A percentile compares a stretch with the other conserved stretches of the same genome.
Conservation (phyloP, 345 rosid species). For the Corchorus olitorius region DNA sequence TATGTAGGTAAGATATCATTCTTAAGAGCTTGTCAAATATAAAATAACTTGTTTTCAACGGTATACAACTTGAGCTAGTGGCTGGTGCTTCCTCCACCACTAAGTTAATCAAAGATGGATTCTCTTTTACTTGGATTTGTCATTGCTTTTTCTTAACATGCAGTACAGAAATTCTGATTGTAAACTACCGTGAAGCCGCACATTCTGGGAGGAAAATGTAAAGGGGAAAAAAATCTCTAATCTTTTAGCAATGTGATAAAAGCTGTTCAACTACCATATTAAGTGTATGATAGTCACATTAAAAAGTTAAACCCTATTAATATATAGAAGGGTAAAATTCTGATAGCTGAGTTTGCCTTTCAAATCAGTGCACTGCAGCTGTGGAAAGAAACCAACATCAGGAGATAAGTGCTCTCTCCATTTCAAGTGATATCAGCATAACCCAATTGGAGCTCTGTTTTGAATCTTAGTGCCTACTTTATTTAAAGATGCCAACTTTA, state of each 20-base stretch:
- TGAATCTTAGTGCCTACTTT: constrained; percentile 3
- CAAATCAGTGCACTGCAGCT: constrained; percentile 19
- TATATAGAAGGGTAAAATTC: background rate
- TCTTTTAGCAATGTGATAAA: background rate
- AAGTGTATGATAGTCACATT: background rate
- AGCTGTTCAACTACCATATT: background rate
- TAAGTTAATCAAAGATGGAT: background rate
- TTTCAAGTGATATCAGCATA: constrained; percentile 18
- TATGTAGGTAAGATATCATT: background rate
- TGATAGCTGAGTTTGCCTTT: constrained; percentile 20
- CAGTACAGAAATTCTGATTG: background rate
- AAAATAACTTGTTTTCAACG: background rate
- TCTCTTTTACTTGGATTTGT: background rate
- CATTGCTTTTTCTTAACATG: background rate
- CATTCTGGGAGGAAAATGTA: background rate
- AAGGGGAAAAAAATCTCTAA: background rate
- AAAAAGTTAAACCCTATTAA: background rate
- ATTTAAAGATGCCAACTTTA: background rate
- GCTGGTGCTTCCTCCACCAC: background rate
- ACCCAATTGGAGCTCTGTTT: constrained; percentile 12
- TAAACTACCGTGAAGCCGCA: background rate
- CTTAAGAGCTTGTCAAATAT: background rate
- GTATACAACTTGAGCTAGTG: background rate
- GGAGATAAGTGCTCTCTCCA: constrained; percentile 31
- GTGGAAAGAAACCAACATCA: constrained; percentile 13